Evolutionary conservation across 1,284 basidiomycete genomes (phyloP).

Genomic region (Ceratobasidium sp.): DNA sequence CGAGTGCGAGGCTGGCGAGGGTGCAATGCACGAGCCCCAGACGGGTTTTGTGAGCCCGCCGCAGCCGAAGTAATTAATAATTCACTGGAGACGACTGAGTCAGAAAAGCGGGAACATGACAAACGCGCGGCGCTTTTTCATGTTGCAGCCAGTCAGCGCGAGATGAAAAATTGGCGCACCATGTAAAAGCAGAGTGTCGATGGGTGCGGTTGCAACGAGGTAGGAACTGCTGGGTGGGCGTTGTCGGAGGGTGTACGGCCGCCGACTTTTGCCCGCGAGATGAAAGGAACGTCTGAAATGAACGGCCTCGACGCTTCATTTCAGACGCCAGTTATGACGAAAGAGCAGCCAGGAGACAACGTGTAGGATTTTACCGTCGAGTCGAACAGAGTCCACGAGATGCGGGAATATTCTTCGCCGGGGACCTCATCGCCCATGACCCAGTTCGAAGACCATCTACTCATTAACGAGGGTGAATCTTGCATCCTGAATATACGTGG

Average conservation of each 20-base stretch:
- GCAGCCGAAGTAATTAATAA: not conserved
- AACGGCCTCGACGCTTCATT: slow-evolving; percentile 7
- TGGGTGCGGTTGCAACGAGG: slow-evolving; percentile 17
- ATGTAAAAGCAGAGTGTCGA: not conserved
- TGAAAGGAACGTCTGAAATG: slow-evolving; percentile 18
- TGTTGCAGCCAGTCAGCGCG: not conserved
- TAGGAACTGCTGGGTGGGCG: not conserved
- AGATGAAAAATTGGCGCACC: not conserved
- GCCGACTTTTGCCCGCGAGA: slow-evolving; percentile 8
- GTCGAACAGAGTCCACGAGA: slow-evolving; percentile 1
- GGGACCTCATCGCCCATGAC: slow-evolving; percentile 2
- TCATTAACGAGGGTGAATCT: not conserved
- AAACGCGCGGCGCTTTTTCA: slow-evolving; percentile 8
- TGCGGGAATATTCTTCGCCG: not conserved
- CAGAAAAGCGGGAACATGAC: slow-evolving; percentile 10
- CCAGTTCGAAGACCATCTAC: not conserved
- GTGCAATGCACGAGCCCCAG: not conserved
- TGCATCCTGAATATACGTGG: slow-evolving; percentile 3
- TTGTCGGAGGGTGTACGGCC: not conserved
- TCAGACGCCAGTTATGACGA: slow-evolving; percentile 10
- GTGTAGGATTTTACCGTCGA: slow-evolving; percentile 20
- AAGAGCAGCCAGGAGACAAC: slow-evolving; percentile 12
- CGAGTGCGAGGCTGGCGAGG: not conserved
- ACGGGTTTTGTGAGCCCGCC: not conserved
- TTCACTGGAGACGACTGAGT: not conserved